Evolutionary conservation across 1,284 basidiomycete genomes (phyloP), one percentile per base, ranked within the genome.

Genomic region (Pisolithus thermaeus): DNA sequence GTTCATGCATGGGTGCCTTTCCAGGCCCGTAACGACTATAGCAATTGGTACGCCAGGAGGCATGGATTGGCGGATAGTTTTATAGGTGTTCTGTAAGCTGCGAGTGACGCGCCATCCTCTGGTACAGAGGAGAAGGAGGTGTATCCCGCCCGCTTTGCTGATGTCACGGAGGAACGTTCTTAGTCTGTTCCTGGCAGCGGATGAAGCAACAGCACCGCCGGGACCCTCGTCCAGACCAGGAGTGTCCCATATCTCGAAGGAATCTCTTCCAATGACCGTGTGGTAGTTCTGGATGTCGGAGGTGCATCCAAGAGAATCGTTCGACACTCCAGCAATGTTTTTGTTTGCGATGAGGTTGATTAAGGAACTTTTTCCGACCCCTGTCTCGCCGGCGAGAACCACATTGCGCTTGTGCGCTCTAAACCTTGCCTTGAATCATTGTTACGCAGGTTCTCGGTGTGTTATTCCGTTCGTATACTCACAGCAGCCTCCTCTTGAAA

Each of bases 51-150:
- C 60, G 60, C 30, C 63, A 54, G 50, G 66, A 64, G 36, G 68
- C 61, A 67, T 20, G 14, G 25, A 14, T 16, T 47, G 66, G 38
- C 66, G 51, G 43, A 71, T 66, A 23, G 68, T 49, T 35, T 52
- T 47, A 46, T 69, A 69, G 51, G 70, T 69, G 47, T 53, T 58
- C n/a, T 55, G 39, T 42, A 63, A 39, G n/a, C 58, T 56, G 39
- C 56, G 58, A 18, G 60, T 62, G 40, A 69, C 51, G 7, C 58
- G 55, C 7, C 59, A 47, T 18, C 60, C 65, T 12, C 67, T 67
- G 44, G 71, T 58, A 53, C 68, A 70, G 35, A 64, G 70, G 42
- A 70, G 55, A 14, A 69, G 59, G 16, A 69, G 63, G 40, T 66
- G 59, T 36, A 71, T 51, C 11, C 66, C 65, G n/a, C 59, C 59